A percentile compares a stretch with the other conserved stretches of the same genome.
Evolutionary conservation across 2,329 filamentous ascomycete genomes (phyloP).

Genomic region (Lecanosticta acicola): DNA sequence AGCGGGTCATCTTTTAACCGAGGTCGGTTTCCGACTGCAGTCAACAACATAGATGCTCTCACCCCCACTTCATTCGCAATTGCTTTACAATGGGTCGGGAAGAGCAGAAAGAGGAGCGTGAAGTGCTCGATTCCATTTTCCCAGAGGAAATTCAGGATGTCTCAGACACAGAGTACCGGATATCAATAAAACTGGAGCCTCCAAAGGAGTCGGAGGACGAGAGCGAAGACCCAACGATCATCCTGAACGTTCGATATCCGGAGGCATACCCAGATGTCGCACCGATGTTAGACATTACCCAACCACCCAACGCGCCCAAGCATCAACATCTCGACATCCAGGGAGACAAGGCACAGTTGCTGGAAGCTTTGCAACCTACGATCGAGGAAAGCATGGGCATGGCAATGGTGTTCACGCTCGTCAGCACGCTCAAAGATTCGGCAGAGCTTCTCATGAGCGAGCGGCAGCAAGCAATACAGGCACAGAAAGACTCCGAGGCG

Average conservation of each 20-base stretch:
- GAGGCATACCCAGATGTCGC: slow-evolving; percentile 82
- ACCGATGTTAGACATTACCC: slow-evolving; percentile 72
- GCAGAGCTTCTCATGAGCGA: slow-evolving; percentile 80
- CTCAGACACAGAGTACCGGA: slow-evolving; percentile 80
- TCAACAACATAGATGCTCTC: too few species aligned
- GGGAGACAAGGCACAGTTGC: slow-evolving; percentile 69
- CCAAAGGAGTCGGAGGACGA: slow-evolving; percentile 47
- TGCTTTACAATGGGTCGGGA: slow-evolving; percentile 53
- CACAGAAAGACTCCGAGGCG: slow-evolving; percentile 47
- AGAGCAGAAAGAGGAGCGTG: slow-evolving; percentile 91
- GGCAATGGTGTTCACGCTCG: slow-evolving; percentile 93
- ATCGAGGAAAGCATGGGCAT: slow-evolving; percentile 93
- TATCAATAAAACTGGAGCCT: slow-evolving; percentile 73
- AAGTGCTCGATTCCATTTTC: slow-evolving; percentile 97
- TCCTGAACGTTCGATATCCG: slow-evolving; percentile 85
- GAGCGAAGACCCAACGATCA: slow-evolving; percentile 59
- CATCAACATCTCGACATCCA: slow-evolving; percentile 73
- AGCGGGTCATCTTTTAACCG: too few species aligned
- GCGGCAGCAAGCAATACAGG: slow-evolving; percentile 60
- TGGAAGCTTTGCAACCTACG: slow-evolving; percentile 64
- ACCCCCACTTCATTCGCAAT: too few species aligned
- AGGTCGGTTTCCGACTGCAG: too few species aligned
- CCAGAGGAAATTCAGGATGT: slow-evolving; percentile 96
- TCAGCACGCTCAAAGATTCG: slow-evolving; percentile 78
- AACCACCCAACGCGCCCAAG: slow-evolving; percentile 62